Percentiles rank a stretch among this genome's conserved stretches.
Evolutionary conservation across 306 rosid species (phyloP).

Genomic region (Corylus americana): DNA sequence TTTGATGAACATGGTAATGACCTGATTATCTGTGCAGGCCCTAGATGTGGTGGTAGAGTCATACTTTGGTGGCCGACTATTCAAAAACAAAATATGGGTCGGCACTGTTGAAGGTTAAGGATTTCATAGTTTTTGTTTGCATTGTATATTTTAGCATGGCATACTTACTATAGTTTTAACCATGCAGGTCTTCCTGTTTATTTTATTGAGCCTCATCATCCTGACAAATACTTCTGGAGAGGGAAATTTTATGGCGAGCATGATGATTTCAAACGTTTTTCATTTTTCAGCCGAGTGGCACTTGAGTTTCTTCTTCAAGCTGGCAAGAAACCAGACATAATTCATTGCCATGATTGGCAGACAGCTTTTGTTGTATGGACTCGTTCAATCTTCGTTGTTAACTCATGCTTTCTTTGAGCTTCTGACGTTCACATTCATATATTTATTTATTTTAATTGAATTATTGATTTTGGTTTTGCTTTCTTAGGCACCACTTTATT

Average conservation of each 20-base stretch:
- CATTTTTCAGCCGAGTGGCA: conserved; percentile 91
- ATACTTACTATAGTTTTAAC: conserved; percentile 31
- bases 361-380: conserved; percentile 88
- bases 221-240: conserved; percentile 84
- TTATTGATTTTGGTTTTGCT: conserved; percentile 20
- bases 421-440: conserved; percentile 7
- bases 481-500: conserved; percentile 88
- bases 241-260: conserved; percentile 77
- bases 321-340: conserved; percentile 96
- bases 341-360: conserved; percentile 99
- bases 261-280: conserved; percentile 90
- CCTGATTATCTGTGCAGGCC: conserved; percentile 48
- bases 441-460: conserved; percentile 2
- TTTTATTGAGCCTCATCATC: conserved; percentile 95
- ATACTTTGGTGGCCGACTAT: conserved; percentile 75
- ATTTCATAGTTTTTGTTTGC: conserved; percentile 26
- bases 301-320: conserved; percentile 90
- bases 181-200: conserved; percentile 93
- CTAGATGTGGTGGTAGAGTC: conserved; percentile 74
- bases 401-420: conserved; percentile 18
- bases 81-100: conserved; percentile 89
- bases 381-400: conserved; percentile 20
- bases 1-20: conserved; percentile 28
- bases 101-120: conserved; percentile 83
- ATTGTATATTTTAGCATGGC: conserved; percentile 11